Evolutionary conservation across 192 early-diverging fungal genomes (phyloP), one percentile per base, ranked within the genome.

Genomic region (Backusella tarrabulga): DNA sequence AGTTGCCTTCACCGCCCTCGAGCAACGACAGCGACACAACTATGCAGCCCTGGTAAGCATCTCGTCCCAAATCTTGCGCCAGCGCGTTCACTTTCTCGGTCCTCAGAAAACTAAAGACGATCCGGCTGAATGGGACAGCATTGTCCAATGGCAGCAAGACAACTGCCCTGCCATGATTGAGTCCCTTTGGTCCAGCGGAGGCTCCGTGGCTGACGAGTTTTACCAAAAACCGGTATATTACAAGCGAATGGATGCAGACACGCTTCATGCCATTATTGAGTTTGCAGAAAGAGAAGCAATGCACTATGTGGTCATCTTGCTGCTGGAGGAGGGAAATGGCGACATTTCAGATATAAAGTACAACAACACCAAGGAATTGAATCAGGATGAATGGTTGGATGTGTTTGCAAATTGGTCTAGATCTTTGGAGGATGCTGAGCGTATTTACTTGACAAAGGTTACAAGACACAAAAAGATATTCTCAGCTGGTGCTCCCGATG

Each of bases 91-190:
- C 21, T 77, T 42, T 34, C 67, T 84, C 8, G 46, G 72, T 7
- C 79, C 79, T n/a, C 46, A 50, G 6, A 34, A 35, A 15, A 21
- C 34, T 21, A 26, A 71, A 11, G 34, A 72, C 19, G 66, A 77
- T 66, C n/a, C 76, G 4, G 72, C 56, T 3, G 76, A 77, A 71
- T 63, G 56, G 56, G 56, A 63, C n/a, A 67, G 14, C 2, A 66
- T 77, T n/a, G 46, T 84, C 3, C 83, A 84, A 46, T 84, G 83
- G 83, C 83, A 84, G 44, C 29, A 77, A 6, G 83, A 84, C 40
- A 52, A 56, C 15, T 80, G 76, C 21, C 72, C 79, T 23, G 71
- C 38, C 35, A 63, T 72, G 5, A 78, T 84, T 26, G 79, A 80
- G 29, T 32, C 63, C 0, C 54, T 84, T 3, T 84, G 83, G 79